phyloP scores from a whole-genome alignment of 2,329 filamentous ascomycete species.

The Hypoxylon sp. region DNA sequence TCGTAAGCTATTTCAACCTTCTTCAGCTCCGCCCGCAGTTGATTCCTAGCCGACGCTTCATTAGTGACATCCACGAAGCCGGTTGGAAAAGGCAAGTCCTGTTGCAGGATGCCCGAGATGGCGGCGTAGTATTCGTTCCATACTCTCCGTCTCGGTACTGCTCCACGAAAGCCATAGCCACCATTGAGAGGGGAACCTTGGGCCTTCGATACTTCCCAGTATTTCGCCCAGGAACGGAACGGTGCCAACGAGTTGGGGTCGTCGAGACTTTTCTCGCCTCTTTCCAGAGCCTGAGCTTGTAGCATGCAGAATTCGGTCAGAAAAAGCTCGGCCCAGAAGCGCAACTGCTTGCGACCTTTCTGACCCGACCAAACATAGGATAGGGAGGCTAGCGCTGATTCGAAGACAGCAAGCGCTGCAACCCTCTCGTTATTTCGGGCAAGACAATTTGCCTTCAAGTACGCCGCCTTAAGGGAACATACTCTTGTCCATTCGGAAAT shows the following conservation, averaged over 20 bases:
- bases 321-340: conserved; percentile 83
- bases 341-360: conserved; percentile 72
- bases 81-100: conserved; percentile 71
- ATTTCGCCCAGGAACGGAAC: conserved; percentile 76
- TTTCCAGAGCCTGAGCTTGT: conserved; percentile 69
- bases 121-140: conserved; percentile 89
- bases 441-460: conserved; percentile 77
- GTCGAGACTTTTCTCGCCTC: conserved; percentile 62
- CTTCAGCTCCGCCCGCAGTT: conserved; percentile 82
- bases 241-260: conserved; percentile 67
- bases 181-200: conserved; percentile 60
- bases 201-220: conserved; percentile 69
- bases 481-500: conserved; percentile 83
- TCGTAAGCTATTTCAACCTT: conserved; percentile 85
- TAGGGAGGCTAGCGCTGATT: conserved; percentile 74
- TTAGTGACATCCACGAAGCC: conserved; percentile 59
- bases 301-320: conserved; percentile 81
- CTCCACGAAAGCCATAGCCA: conserved; percentile 69
- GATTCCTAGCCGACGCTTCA: conserved; percentile 68
- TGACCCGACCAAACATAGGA: conserved; percentile 64
- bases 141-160: conserved; percentile 73
- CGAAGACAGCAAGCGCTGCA: conserved; percentile 76
- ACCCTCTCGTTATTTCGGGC: conserved; percentile 61
- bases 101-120: conserved; percentile 80
- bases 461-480: conserved; percentile 82